Base-by-base conservation (phyloP, 495 filamentous ascomycete genomes). In the Bryoglossum gracile region DNA sequence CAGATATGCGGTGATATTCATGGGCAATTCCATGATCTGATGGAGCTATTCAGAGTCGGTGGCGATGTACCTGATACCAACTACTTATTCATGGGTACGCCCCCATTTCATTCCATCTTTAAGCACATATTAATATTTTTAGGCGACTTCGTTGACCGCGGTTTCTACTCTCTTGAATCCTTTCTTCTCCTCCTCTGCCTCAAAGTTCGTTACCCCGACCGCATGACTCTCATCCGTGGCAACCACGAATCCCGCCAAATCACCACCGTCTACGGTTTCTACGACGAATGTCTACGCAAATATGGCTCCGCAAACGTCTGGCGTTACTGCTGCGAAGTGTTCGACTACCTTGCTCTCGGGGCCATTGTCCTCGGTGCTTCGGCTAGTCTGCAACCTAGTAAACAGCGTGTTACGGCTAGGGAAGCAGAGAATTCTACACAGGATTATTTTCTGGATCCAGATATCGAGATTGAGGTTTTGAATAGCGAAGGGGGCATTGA, bases 191-290 rank as follows among this genome's bases (percentile, higher is more conserved):
- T 98, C 21, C 78, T 98, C 37, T 92, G 87, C 55, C 82, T 98
- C 39, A 98, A 98, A 75, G 89, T 98, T 46, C 86, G 92, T 55
- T 98, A 97, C 62, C 92, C 92, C 21, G 89, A 97, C 63, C 89
- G 92, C 51, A 97, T 98, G 68, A 98, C 92, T 0, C 74, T 98
- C 33, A 94, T 98, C 63, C 81, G 92, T 48, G 92, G 92, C 17
- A 98, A 98, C 62, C 92, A 98, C 70, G 92, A 98, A 63, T 95
- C 89, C 9, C 78, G 92, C 30, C 92, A 98, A 62, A 98, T 98
- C 62, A 98, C 92, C 17, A 94, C 86, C 4, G 92, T 98, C 23
- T 98, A 98, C 64, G 92, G 92, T 39, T 98, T 98, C 72, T 98
- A 98, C 70, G 92, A 98, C 59, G 92, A 98, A 63, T 98, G 92